A percentile compares a stretch with the other conserved stretches of the same genome.
phyloP scores from a whole-genome alignment of 345 rosid genomes.

The Syzygium aromaticum region DNA sequence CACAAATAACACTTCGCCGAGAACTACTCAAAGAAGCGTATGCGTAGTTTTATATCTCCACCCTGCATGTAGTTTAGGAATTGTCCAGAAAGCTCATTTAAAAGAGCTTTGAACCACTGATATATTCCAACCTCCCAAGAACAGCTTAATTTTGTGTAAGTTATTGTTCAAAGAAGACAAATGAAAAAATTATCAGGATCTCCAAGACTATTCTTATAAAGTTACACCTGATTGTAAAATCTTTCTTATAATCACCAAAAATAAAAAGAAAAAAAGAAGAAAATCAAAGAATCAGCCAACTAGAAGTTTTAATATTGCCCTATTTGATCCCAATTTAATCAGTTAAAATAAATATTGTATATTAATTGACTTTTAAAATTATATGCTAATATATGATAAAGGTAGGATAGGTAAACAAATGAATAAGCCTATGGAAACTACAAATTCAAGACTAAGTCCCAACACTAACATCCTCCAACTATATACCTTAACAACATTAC shows the following conservation, averaged over 20 bases:
- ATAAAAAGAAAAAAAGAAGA: neutral
- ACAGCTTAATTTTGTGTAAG: neutral
- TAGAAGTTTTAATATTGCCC: neutral
- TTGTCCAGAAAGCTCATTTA: constrained; percentile 81
- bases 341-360: too few species aligned
- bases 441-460: too few species aligned
- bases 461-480: too few species aligned
- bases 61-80: constrained; percentile 52
- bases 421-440: neutral
- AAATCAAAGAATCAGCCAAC: neutral
- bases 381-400: neutral
- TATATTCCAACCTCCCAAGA: constrained; percentile 43
- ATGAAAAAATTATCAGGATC: neutral
- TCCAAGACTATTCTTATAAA: neutral
- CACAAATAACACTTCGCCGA: too few species aligned
- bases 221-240: neutral
- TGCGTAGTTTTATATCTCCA: constrained; percentile 47
- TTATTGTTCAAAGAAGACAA: neutral
- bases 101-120: constrained; percentile 64
- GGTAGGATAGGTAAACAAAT: neutral
- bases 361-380: neutral
- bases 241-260: neutral
- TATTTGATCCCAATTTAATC: too few species aligned
- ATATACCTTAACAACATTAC: too few species aligned
- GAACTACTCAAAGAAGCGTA: too few species aligned